Evolutionary conservation across 805 yeast species (phyloP).

Genomic region (Pichia pseudocactophila): DNA sequence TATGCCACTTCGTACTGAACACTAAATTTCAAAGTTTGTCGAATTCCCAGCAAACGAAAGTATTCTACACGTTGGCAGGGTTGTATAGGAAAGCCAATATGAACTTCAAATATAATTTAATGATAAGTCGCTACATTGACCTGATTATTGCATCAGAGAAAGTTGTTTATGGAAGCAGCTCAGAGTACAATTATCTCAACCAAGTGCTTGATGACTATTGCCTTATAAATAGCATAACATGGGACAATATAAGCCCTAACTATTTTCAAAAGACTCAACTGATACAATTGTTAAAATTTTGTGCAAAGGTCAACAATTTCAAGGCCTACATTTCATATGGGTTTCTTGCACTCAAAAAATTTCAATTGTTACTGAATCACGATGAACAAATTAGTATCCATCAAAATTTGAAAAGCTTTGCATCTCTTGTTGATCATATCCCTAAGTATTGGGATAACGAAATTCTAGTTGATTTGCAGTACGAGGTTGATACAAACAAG

Average conservation of each 20-base stretch:
- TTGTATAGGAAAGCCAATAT: slow-evolving; percentile 55
- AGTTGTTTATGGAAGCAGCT: slow-evolving; percentile 7
- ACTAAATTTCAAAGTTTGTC: slow-evolving; percentile 38
- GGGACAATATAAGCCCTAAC: slow-evolving; percentile 5
- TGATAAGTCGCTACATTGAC: slow-evolving; percentile 55
- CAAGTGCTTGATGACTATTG: slow-evolving; percentile 39
- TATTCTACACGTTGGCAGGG: slow-evolving; percentile 58
- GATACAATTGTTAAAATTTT: slow-evolving; percentile 38
- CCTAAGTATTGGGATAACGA: slow-evolving; percentile 67
- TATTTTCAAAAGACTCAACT: slow-evolving; percentile 34
- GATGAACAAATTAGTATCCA: slow-evolving; percentile 47
- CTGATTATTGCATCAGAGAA: slow-evolving; percentile 25
- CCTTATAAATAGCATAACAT: slow-evolving; percentile 42
- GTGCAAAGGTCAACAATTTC: slow-evolving; percentile 42
- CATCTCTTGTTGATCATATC: background rate
- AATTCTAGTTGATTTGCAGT: slow-evolving; percentile 27
- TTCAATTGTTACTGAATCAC: slow-evolving; percentile 41
- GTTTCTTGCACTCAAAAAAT: slow-evolving; percentile 46
- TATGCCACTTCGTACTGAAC: slow-evolving; percentile 39
- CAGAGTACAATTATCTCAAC: slow-evolving; percentile 12
- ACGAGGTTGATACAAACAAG: slow-evolving; percentile 11
- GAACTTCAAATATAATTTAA: slow-evolving; percentile 58
- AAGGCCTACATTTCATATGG: slow-evolving; percentile 39
- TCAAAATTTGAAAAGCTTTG: slow-evolving; percentile 27
- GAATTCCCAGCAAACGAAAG: slow-evolving; percentile 45